Base-by-base conservation (phyloP, 2,329 filamentous ascomycete species). In the Botrytis aclada region DNA sequence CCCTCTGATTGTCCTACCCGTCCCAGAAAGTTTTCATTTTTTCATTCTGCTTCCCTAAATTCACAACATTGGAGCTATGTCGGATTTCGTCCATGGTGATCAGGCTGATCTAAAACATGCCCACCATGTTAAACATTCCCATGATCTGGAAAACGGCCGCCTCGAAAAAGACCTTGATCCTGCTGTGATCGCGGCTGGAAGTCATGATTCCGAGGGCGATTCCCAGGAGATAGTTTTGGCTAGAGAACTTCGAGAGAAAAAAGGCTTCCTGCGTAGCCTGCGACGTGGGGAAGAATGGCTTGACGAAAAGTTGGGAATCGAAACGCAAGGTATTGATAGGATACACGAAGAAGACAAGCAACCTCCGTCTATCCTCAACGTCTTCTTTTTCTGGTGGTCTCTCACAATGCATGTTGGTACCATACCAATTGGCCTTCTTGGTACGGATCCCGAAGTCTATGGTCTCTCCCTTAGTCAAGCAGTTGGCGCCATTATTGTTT, bases 291-390 rank as follows among this genome's bases (percentile, higher is more conserved):
- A 85, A 74, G 80, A 82, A 61, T 80, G 80, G 77, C 80, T 86
- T 63, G 84, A 85, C 76, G 78, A 78, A 62, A 84, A 83, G 76
- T 79, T 85, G 73, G 84, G 84, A 34, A 82, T 86, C 66, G 84
- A 86, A 76, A 84, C 83, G 5, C 83, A 85, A 74, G 84, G 84
- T 34, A 83, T 86, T 43, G 84, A 85, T 72, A 82, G 84, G 14
- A 85, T 84, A 18, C 82, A 81, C 2, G 82, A 84, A 71, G 83
- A 85, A 63, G 80, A 84, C 70, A 83, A 83, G 74, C 79, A 79
- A 29, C 81, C 83, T 56, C 83, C 84, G 8, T 84, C 83, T 71
- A 80, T 82, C 43, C 58, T 79, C 65, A 83, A 83, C 74, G 82
- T 83, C 76, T 84, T 84, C 74, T 81, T 84, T 63, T 75, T 85